These are phyloP conservation scores for Mitragyna speciosa DNA, from an alignment of 257 asterid genomes.

Conservation along the genomic window DNA sequence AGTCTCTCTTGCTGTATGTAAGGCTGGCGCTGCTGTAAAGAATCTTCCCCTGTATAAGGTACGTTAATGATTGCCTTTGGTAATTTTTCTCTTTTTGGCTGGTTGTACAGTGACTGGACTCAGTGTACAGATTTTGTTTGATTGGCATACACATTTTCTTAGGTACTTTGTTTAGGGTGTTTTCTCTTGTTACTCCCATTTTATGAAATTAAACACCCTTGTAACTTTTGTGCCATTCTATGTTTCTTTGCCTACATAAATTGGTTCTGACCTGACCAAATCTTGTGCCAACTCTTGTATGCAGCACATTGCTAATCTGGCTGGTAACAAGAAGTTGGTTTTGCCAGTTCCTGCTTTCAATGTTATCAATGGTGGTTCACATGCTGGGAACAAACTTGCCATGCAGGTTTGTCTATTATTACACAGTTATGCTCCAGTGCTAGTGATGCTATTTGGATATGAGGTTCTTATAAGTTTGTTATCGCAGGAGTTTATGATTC, in stretches of 20 bases:
- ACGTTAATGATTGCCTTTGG: not conserved
- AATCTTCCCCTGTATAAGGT: conserved; percentile 88
- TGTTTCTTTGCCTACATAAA: not conserved
- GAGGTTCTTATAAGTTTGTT: conserved; percentile 11
- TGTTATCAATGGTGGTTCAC: conserved; percentile 98
- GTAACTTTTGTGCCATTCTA: not conserved
- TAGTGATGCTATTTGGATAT: not conserved
- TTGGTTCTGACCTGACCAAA: not conserved
- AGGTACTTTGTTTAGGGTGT: no score
- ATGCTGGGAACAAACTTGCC: conserved; percentile 98
- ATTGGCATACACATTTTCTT: not conserved
- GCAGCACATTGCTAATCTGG: conserved; percentile 96
- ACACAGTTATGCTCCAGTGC: not conserved
- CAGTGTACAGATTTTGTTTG: not conserved
- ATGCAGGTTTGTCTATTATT: conserved; percentile 70
- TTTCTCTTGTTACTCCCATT: not conserved
- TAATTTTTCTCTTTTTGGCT: not conserved
- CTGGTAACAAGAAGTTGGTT: conserved; percentile 92
- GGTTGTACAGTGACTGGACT: not conserved
- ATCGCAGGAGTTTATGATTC: conserved; percentile 92
- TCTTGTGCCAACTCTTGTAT: conserved; percentile 10
- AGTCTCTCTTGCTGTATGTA: conserved; percentile 94
- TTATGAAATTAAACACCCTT: not conserved
- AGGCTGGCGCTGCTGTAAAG: conserved; percentile 85
- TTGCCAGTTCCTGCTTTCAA: conserved; percentile 98